These are phyloP conservation scores for Venturia effusa DNA, from an alignment of 2,329 filamentous ascomycete species.

Conservation along the genomic window DNA sequence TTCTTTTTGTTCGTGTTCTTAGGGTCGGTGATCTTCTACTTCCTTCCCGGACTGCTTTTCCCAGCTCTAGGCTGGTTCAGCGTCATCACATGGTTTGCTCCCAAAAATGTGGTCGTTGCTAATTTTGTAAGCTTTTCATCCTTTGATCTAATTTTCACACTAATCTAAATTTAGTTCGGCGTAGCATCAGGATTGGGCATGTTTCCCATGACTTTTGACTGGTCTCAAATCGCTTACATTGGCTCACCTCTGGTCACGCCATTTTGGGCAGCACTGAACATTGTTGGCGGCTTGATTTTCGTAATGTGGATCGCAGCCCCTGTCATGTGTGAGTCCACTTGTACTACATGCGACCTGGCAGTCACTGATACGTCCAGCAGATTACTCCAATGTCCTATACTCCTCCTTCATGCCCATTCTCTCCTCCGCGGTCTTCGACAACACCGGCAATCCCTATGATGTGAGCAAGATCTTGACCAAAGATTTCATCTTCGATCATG, in stretches of 20 bases:
- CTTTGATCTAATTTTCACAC: neutral
- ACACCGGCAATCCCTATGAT: slow-evolving; percentile 68
- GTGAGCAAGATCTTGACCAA: slow-evolving; percentile 68
- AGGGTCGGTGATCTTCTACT: slow-evolving; percentile 69
- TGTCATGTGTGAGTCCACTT: slow-evolving; percentile 44
- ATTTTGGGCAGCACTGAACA: slow-evolving; percentile 79
- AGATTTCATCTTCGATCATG: slow-evolving; percentile 67
- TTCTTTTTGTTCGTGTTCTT: slow-evolving; percentile 72
- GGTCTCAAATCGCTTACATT: slow-evolving; percentile 82
- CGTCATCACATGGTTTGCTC: slow-evolving; percentile 79
- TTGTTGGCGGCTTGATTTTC: slow-evolving; percentile 65
- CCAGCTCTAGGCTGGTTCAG: slow-evolving; percentile 83
- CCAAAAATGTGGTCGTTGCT: slow-evolving; percentile 73
- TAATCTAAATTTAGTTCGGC: slow-evolving; percentile 45
- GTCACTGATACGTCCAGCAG: slow-evolving; percentile 17
- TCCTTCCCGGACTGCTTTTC: slow-evolving; percentile 71
- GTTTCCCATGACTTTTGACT: slow-evolving; percentile 82
- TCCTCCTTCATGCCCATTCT: slow-evolving; percentile 81
- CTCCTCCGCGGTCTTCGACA: slow-evolving; percentile 77
- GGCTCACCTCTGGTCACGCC: slow-evolving; percentile 74
- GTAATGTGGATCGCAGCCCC: slow-evolving; percentile 82
- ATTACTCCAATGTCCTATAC: slow-evolving; percentile 70
- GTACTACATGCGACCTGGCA: neutral
- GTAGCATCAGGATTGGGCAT: slow-evolving; percentile 74
- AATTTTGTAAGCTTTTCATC: slow-evolving; percentile 46